phyloP scores from a whole-genome alignment of 2,329 filamentous ascomycete genomes.

The Trichoderma koningiopsis region DNA sequence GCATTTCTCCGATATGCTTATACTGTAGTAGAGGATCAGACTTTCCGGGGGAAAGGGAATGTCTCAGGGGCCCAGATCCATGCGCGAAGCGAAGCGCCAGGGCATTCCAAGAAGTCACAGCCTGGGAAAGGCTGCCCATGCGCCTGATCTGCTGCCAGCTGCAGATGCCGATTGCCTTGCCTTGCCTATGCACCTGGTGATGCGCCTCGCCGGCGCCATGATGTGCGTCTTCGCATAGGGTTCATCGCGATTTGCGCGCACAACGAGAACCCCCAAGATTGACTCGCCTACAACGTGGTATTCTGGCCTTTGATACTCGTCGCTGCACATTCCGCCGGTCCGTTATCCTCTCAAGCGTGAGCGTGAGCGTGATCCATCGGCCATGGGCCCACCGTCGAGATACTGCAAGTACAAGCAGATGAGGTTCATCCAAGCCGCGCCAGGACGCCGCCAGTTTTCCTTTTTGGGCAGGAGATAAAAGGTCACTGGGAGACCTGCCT shows the following conservation, averaged over 20 bases:
- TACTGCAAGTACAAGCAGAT: background rate
- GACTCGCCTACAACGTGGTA: constrained; percentile 14
- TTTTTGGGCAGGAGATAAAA: constrained; percentile 5
- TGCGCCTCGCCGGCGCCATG: background rate
- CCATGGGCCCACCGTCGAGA: background rate
- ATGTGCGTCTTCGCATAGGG: background rate
- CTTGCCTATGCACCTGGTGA: background rate
- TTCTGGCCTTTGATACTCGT: background rate
- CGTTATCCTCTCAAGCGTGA: background rate
- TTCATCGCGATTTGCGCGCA: background rate
- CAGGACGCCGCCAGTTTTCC: constrained; percentile 7
- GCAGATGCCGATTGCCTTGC: background rate
- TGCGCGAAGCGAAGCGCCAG: background rate
- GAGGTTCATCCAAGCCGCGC: background rate
- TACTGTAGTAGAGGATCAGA: background rate
- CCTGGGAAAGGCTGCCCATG: constrained; percentile 1
- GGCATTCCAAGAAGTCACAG: background rate
- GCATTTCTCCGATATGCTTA: background rate
- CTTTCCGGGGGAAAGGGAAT: background rate
- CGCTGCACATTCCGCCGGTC: background rate
- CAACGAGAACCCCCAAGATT: background rate
- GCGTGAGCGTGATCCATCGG: constrained; percentile 14
- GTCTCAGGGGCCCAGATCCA: background rate
- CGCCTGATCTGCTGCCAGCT: background rate
- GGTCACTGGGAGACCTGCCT: constrained; percentile 6